Percentiles rank a stretch among this genome's conserved stretches.
Evolutionary conservation across 202 grass and related monocot species (phyloP).

Genomic region (Panicum hallii): DNA sequence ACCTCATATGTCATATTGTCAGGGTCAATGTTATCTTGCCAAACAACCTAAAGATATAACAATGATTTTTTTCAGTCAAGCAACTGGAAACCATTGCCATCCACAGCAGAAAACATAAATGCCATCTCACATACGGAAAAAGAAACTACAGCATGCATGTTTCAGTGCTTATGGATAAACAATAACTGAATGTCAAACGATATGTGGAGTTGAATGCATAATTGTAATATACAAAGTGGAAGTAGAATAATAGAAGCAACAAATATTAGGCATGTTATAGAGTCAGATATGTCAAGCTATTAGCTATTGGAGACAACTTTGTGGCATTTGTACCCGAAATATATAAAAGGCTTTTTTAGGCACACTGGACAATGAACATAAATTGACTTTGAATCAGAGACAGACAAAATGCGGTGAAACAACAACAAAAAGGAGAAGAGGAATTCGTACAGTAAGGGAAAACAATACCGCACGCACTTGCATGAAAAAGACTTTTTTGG

Average conservation of each 20-base stretch:
- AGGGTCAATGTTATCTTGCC: constrained; percentile 95
- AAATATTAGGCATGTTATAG: constrained; percentile 3
- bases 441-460: background rate
- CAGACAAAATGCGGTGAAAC: background rate
- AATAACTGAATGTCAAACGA: background rate
- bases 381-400: background rate
- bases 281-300: constrained; percentile 18
- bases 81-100: constrained; percentile 15
- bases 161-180: constrained; percentile 3
- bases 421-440: background rate
- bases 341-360: background rate
- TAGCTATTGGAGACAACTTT: constrained; percentile 8
- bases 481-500: constrained; percentile 13
- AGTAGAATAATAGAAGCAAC: background rate
- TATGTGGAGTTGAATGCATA: background rate
- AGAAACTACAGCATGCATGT: background rate
- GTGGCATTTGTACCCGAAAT: background rate
- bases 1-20: constrained; percentile 99
- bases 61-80: constrained; percentile 53
- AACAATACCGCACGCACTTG: background rate
- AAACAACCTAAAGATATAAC: constrained; percentile 69
- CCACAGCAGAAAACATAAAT: background rate
- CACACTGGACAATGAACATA: background rate
- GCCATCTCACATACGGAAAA: background rate
- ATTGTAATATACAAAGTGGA: background rate